Conservation (phyloP, 1,284 basidiomycete genomes). For the Pseudozyma tsukubaensis region DNA sequence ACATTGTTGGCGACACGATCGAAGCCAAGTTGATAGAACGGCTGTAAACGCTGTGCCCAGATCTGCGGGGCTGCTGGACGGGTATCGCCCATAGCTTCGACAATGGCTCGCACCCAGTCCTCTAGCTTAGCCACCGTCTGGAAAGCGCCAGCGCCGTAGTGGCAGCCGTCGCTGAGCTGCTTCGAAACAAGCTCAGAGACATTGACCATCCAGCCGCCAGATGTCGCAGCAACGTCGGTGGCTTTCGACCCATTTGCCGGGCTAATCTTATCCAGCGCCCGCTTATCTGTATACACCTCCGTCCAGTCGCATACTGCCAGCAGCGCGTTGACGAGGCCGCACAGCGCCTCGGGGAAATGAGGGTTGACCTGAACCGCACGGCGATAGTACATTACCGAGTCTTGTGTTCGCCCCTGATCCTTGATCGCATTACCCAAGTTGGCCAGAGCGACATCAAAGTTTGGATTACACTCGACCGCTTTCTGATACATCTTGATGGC, state of each 20-base stretch:
- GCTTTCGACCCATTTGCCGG: neutral
- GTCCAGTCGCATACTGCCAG: slow-evolving; percentile 75
- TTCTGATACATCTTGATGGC: slow-evolving; percentile 74
- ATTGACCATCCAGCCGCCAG: slow-evolving; percentile 71
- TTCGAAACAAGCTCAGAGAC: slow-evolving; percentile 72
- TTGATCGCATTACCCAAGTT: slow-evolving; percentile 75
- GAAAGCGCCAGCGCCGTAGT: slow-evolving; percentile 71
- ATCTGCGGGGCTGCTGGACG: slow-evolving; percentile 62
- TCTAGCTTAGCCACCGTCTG: slow-evolving; percentile 68
- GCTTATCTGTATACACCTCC: slow-evolving; percentile 64
- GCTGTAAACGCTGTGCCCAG: slow-evolving; percentile 70
- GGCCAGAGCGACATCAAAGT: slow-evolving; percentile 75
- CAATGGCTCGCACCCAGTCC: slow-evolving; percentile 72
- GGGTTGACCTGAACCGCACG: slow-evolving; percentile 74
- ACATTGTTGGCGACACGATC: slow-evolving; percentile 61
- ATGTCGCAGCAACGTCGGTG: neutral
- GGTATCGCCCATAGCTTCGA: slow-evolving; percentile 50
- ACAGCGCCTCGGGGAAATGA: slow-evolving; percentile 74
- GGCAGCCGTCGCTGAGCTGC: slow-evolving; percentile 72
- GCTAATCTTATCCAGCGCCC: neutral
- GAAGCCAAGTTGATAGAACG: slow-evolving; percentile 68
- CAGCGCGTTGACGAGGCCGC: slow-evolving; percentile 74
- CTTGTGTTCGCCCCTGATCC: slow-evolving; percentile 72
- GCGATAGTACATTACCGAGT: slow-evolving; percentile 74
- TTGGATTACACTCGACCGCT: slow-evolving; percentile 74